A percentile compares a stretch with the other conserved stretches of the same genome.
Evolutionary conservation across 345 rosid species (phyloP).

Genomic region (Rhizophora mangle): DNA sequence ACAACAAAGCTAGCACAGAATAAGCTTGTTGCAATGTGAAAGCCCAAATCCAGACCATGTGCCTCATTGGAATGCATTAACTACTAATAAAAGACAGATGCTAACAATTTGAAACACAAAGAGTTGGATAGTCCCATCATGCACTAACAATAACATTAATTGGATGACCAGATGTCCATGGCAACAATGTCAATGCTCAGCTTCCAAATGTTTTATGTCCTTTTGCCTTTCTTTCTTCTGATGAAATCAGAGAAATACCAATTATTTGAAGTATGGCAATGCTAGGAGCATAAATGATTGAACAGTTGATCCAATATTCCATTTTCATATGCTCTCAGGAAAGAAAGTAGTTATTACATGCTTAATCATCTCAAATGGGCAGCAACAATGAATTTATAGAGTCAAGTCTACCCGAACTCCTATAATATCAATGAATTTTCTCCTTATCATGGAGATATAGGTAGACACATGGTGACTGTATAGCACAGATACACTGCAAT

Average conservation of each 20-base stretch:
- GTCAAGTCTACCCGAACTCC: neutral
- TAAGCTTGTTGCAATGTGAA: neutral
- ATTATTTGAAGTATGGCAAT: too few relatives aligned
- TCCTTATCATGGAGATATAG: neutral
- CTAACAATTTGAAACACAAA: neutral
- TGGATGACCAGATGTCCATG: neutral
- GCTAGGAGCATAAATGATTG: too few relatives aligned
- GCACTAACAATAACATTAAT: too few relatives aligned
- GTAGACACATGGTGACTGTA: neutral
- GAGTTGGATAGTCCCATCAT: neutral
- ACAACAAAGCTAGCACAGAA: neutral
- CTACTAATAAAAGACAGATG: neutral
- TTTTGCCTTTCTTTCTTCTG: too few relatives aligned
- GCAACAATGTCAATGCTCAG: neutral
- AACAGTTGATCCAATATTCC: neutral
- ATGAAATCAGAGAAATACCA: too few relatives aligned
- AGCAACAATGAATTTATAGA: neutral
- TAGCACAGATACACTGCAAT: neutral
- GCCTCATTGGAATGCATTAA: neutral
- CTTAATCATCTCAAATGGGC: neutral
- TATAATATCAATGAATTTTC: neutral
- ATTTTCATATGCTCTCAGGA: slow-evolving; percentile 2
- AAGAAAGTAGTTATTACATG: neutral
- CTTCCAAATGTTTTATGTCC: neutral
- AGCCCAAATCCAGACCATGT: neutral